Conservation (phyloP, 163 green algal species). For the Trebouxiophyceae sp. region DNA sequence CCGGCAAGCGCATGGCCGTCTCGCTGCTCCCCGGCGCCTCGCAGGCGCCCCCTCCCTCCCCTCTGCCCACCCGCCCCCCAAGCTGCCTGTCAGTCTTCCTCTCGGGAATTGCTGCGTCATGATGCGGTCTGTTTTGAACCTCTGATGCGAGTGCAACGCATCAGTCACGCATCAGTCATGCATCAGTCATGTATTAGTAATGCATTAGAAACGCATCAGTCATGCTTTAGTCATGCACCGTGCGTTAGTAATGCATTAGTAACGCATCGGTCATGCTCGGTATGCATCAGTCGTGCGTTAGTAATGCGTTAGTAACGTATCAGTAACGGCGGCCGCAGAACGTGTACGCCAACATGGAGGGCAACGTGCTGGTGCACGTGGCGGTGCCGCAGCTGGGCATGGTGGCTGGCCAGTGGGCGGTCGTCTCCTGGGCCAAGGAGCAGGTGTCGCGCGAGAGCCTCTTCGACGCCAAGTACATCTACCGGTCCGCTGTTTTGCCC, state of each 20-base stretch:
- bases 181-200: too few species aligned
- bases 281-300: too few species aligned
- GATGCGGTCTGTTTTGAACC: too few species aligned
- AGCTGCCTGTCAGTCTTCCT: too few species aligned
- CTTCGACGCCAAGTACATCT: conserved; percentile 21
- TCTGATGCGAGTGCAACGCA: too few species aligned
- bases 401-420: conserved; percentile 34
- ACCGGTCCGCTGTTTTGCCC: too few species aligned
- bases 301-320: background rate
- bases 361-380: conserved; percentile 48
- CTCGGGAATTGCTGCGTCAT: too few species aligned
- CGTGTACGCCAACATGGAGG: conserved; percentile 30
- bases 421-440: conserved; percentile 25
- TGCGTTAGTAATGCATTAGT: background rate
- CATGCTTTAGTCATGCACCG: background rate
- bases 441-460: conserved; percentile 13
- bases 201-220: background rate
- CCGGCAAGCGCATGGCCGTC: conserved; percentile 13
- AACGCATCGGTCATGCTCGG: background rate
- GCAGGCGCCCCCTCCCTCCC: conserved; percentile 2
- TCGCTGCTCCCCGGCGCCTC: conserved; percentile 10
- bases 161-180: too few species aligned
- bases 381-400: conserved; percentile 49
- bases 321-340: conserved; percentile 15
- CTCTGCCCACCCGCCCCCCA: too few species aligned